Conservation (phyloP, 805 yeast genomes). For the Limtongozyma cylindracea region DNA sequence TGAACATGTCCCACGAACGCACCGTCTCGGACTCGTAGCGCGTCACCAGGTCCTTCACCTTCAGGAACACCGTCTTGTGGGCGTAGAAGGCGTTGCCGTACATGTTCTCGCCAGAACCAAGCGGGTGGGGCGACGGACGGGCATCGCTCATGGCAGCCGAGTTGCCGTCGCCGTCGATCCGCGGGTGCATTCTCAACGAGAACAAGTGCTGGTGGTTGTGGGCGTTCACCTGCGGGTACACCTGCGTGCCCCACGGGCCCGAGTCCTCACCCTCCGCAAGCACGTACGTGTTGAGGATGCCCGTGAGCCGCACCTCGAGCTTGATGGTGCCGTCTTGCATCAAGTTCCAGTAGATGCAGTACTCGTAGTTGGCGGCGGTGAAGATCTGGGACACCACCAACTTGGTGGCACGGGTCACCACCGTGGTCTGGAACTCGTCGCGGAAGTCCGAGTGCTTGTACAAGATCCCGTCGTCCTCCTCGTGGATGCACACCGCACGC, state of each 20-base stretch:
- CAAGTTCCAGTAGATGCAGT: constrained; percentile 64
- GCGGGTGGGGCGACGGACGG: constrained; percentile 15
- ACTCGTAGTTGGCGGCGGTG: constrained; percentile 74
- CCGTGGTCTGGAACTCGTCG: constrained; percentile 47
- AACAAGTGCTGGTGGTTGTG: constrained; percentile 76
- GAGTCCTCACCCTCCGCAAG: constrained; percentile 37
- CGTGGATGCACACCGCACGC: constrained; percentile 67
- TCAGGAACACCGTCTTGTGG: constrained; percentile 38
- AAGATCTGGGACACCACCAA: constrained; percentile 58
- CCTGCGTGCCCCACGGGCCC: constrained; percentile 63
- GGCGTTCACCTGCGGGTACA: constrained; percentile 61
- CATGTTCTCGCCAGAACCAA: constrained; percentile 41
- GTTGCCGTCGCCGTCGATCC: constrained; percentile 61
- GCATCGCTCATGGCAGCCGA: constrained; percentile 51
- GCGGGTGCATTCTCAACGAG: constrained; percentile 54
- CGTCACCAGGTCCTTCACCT: constrained; percentile 40
- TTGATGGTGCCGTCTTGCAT: constrained; percentile 70
- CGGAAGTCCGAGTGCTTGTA: constrained; percentile 72
- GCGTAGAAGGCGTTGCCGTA: constrained; percentile 61
- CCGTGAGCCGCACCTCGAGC: constrained; percentile 57
- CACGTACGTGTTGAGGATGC: constrained; percentile 49
- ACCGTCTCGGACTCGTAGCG: constrained; percentile 33
- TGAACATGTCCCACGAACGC: constrained; percentile 58
- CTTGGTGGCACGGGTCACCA: constrained; percentile 53
- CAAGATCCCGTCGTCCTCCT: constrained; percentile 62